phyloP scores from a whole-genome alignment of 2,329 filamentous ascomycete genomes.

The Penicillium expansum region DNA sequence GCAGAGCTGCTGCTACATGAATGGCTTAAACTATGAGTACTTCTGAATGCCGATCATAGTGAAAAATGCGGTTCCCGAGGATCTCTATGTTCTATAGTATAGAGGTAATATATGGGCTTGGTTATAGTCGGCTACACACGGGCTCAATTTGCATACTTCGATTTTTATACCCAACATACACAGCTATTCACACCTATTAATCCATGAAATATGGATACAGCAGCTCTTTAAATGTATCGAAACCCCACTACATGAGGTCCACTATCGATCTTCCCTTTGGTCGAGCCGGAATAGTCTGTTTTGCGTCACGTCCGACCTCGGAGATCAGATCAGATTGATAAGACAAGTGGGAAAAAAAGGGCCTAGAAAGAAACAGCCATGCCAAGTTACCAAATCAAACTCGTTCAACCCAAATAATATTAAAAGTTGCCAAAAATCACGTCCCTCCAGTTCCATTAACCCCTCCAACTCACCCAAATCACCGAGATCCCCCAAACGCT shows the following conservation, averaged over 20 bases:
- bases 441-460: not conserved
- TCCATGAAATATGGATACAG: no score
- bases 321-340: conserved; percentile 29
- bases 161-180: not conserved
- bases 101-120: no score
- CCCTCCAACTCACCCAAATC: not conserved
- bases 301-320: conserved; percentile 23
- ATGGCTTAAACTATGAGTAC: conserved; percentile 18
- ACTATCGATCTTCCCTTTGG: not conserved
- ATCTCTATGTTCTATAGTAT: no score
- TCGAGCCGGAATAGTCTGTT: not conserved
- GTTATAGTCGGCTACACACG: not conserved
- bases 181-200: not conserved
- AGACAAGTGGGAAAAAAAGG: conserved; percentile 13
- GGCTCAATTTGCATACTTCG: not conserved
- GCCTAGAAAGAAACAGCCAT: not conserved
- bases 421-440: conserved; percentile 5
- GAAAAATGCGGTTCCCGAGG: no score
- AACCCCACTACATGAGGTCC: not conserved
- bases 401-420: conserved; percentile 4
- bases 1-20: conserved; percentile 25
- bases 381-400: not conserved
- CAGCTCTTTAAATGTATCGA: not conserved
- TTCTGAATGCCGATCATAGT: no score
- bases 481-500: conserved; percentile 7